These are phyloP conservation scores for Suillus hirtellus DNA, from an alignment of 768 basidiomycete species.

Conservation along the genomic window DNA sequence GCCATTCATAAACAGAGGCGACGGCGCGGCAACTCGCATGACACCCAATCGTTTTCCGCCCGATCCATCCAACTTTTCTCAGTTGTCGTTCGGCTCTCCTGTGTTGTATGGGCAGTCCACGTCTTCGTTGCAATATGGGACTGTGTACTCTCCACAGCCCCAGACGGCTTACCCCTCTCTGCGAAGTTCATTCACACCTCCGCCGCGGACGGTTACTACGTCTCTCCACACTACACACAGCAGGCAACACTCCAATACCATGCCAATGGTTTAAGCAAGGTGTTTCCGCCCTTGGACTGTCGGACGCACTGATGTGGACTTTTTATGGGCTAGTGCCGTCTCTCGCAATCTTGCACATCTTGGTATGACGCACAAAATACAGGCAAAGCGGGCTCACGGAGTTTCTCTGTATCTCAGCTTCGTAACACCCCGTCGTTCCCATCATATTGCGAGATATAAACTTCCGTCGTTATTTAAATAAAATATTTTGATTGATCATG, in stretches of 20 bases:
- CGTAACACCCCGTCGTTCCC: background rate
- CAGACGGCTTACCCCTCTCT: constrained; percentile 7
- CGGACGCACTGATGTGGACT: background rate
- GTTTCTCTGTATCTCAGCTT: background rate
- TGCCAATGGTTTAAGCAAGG: constrained; percentile 24
- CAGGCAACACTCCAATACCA: constrained; percentile 10
- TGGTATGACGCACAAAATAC: background rate
- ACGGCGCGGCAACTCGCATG: constrained; percentile 1
- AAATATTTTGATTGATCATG: background rate
- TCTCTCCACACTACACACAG: constrained; percentile 12
- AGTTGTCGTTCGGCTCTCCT: constrained; percentile 4
- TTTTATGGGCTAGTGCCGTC: background rate
- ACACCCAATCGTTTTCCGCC: constrained; percentile 17
- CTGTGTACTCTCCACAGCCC: background rate
- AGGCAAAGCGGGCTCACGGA: background rate
- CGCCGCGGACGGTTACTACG: constrained; percentile 13
- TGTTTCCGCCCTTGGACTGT: background rate
- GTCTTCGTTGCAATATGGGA: background rate
- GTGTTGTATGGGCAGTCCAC: constrained; percentile 10
- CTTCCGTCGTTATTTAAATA: constrained; percentile 2
- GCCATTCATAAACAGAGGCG: background rate
- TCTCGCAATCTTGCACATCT: background rate
- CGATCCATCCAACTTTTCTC: constrained; percentile 13
- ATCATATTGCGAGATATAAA: background rate
- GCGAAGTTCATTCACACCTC: constrained; percentile 11